Evolutionary conservation across 495 filamentous ascomycete genomes (phyloP), one percentile per base, ranked within the genome.

Genomic region (Aspergillus ellipticus): DNA sequence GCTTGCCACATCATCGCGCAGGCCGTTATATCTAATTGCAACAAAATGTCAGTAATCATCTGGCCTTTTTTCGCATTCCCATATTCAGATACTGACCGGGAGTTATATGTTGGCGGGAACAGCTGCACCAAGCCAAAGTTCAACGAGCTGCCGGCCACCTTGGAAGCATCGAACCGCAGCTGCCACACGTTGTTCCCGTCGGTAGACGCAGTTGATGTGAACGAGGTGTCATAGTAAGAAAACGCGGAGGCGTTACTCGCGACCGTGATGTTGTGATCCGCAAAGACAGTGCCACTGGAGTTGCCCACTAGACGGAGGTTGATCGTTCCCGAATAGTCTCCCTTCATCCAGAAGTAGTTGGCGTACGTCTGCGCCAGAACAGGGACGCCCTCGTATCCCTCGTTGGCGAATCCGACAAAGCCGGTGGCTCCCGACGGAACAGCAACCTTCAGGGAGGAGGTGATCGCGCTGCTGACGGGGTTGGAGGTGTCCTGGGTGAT

Each of bases 131-230:
- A 65, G 48, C 84, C 80, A 60, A 89, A 85, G 54, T 85, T 82
- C 48, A 88, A 76, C 4, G 73, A 74, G 6, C 66, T 68, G 0
- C 70, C 73, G 17, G 64, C 61, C 9, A 71, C 69, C 41, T 74
- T 74, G 8, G 74, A 64, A 1, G 74, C 70, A 57, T 87, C 75
- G 55, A 86, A 82, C 4, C 80, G 81, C 29, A 89, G 58, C 2
- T 76, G 77, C 62, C 86, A 86, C 31, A 84, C 85, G 59, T 89
- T 90, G 33, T 88, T 84, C 41, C 76, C 77, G 64, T 82, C 81
- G 5, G 79, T 68, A 10, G 85, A 82, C 11, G 66, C 66, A 3
- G 80, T 70, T 0, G 74, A 62, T 6, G 70, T 57, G 52, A 75
- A 78, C 2, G 35, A 65, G 0, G 75, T 61, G 50, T 76, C 58